These are phyloP conservation scores for Sindora glabra DNA, from an alignment of 306 rosid species.

Conservation along the genomic window DNA sequence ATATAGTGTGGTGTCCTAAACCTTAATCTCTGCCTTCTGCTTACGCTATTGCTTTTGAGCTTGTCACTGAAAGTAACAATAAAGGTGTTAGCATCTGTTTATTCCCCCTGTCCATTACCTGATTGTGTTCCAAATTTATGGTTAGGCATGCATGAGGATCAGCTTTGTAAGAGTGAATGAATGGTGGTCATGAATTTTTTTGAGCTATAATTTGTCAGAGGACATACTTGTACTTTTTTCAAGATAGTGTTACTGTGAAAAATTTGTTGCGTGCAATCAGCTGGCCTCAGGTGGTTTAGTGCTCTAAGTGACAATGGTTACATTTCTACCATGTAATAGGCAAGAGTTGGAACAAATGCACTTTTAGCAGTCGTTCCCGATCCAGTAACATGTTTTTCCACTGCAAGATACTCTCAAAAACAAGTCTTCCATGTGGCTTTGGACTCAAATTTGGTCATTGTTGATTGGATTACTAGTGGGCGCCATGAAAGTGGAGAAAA, in stretches of 20 bases:
- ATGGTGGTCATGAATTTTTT: neutral
- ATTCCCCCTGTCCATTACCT: neutral
- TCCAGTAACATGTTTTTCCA: slow-evolving; percentile 96
- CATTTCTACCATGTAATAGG: slow-evolving; percentile 50
- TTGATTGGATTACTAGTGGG: slow-evolving; percentile 97
- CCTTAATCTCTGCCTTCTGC: neutral
- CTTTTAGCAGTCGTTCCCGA: slow-evolving; percentile 80
- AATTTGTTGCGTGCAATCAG: neutral
- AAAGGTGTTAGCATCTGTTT: neutral
- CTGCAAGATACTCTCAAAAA: slow-evolving; percentile 83
- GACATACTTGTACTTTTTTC: neutral
- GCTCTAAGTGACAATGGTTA: slow-evolving; percentile 20
- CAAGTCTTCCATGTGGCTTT: slow-evolving; percentile 58
- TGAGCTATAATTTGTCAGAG: neutral
- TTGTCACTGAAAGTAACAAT: neutral
- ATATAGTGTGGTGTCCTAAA: neutral
- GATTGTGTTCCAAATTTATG: slow-evolving; percentile 1
- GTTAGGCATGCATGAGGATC: neutral
- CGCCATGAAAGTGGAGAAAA: slow-evolving; percentile 89
- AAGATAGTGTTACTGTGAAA: neutral
- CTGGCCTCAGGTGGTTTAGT: neutral
- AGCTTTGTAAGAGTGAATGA: neutral
- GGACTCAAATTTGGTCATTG: slow-evolving; percentile 75
- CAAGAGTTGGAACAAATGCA: slow-evolving; percentile 67
- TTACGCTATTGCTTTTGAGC: neutral